Evolutionary conservation across 768 basidiomycete genomes (phyloP).

Genomic region (Paxillus ammoniavirescens): DNA sequence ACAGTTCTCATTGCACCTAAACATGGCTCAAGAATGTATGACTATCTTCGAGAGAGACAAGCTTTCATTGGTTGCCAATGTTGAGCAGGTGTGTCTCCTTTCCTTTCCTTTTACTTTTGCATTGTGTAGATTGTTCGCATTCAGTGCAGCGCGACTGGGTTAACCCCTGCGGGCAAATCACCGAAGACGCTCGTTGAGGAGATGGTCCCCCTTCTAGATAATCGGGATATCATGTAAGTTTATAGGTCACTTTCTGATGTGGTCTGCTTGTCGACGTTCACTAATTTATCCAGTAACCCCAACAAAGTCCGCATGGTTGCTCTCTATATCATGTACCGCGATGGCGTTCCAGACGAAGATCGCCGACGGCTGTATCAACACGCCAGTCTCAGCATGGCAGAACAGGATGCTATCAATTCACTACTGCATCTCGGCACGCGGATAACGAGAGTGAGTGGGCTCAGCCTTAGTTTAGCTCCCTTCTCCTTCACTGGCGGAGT

Average conservation of each 20-base stretch:
- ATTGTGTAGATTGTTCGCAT: not conserved
- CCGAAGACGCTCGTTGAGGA: constrained; percentile 95
- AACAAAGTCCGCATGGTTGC: constrained; percentile 98
- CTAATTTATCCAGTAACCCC: constrained; percentile 51
- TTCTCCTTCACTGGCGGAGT: not conserved
- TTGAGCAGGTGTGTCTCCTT: constrained; percentile 71
- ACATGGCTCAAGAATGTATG: constrained; percentile 99
- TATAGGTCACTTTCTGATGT: not conserved
- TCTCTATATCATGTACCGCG: constrained; percentile 89
- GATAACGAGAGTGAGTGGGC: constrained; percentile 67
- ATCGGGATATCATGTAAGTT: constrained; percentile 75
- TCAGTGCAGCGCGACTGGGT: constrained; percentile 91
- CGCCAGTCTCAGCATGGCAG: constrained; percentile 79
- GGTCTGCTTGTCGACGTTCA: not conserved
- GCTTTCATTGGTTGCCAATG: constrained; percentile 75
- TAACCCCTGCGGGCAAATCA: constrained; percentile 89
- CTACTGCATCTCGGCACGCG: constrained; percentile 79
- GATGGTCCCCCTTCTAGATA: constrained; percentile 95
- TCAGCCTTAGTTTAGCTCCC: not conserved
- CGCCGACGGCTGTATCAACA: constrained; percentile 93
- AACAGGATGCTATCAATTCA: constrained; percentile 93
- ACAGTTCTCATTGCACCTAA: constrained; percentile 94
- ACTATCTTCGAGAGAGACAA: constrained; percentile 86
- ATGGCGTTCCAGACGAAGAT: constrained; percentile 99
- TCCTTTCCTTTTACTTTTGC: not conserved